Evolutionary conservation across 1,284 basidiomycete genomes (phyloP), one percentile per base, ranked within the genome.

Genomic region (Exobasidium cylindrosporum): DNA sequence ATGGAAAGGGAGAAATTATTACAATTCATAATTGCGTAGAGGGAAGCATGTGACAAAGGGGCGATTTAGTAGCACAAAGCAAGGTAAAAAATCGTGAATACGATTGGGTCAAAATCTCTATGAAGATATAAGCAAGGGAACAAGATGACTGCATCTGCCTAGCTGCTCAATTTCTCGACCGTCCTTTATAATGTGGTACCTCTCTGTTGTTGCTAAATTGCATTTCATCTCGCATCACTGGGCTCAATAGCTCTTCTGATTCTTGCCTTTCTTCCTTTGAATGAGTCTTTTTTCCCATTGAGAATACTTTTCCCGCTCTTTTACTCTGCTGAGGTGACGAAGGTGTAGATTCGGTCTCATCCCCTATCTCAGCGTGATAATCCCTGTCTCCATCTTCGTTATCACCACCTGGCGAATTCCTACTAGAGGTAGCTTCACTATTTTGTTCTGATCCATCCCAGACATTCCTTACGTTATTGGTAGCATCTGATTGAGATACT

Each of bases 161-260:
- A n/a, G n/a, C n/a, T 40, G 7, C 35, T 40, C 35, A 40, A 7
- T 17, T 17, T 40, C 35, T 40, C 35, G 35, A 40, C 7, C 35
- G 35, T 40, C 35, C 17, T 17, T 40, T 40, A 17, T 40, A 40
- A 40, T 7, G 17, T 10, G 35, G 35, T 40, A 10, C 35, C 54
- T 23, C 14, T 28, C n/a, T n/a, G n/a, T n/a, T n/a, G n/a, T n/a
- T n/a, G n/a, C n/a, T 24, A 28, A 50, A 50, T 13, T 50, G n/a
- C 32, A 13, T 11, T 2, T 21, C 31, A 29, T 26, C 30, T 6
- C 53, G 53, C 53, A 55, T 55, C 13, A 30, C 14, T 35, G 53
- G 53, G 26, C 24, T 55, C 14, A 55, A 14, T 35, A 55, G 30
- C 17, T 31, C 53, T 29, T 55, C 53, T 4, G 32, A 35, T 55